Percentiles rank a stretch among this genome's conserved stretches.
These are phyloP conservation scores for Lipomyces chichibuensis DNA, from an alignment of 805 yeast genomes.

Conservation along the genomic window DNA sequence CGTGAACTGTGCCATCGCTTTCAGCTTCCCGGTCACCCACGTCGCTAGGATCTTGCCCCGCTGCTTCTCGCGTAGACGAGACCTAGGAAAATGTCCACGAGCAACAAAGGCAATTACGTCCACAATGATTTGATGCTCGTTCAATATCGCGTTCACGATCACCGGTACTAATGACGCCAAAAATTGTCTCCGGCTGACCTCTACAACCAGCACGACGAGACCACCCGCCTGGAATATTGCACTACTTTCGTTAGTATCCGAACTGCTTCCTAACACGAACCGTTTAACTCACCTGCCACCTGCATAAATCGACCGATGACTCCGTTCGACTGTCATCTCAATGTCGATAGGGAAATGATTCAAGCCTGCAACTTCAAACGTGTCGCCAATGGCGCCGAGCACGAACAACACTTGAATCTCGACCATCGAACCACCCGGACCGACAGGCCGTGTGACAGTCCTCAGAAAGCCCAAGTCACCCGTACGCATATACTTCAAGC, in stretches of 20 bases:
- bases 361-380: constrained; percentile 88
- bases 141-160: constrained; percentile 74
- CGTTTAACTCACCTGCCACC: constrained; percentile 36
- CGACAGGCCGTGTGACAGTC: constrained; percentile 56
- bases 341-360: constrained; percentile 89
- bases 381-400: constrained; percentile 79
- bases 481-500: constrained; percentile 73
- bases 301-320: constrained; percentile 51
- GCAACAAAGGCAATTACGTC: constrained; percentile 83
- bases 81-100: constrained; percentile 63
- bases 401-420: constrained; percentile 80
- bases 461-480: constrained; percentile 95
- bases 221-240: constrained; percentile 84
- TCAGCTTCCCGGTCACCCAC: constrained; percentile 58
- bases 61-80: constrained; percentile 75
- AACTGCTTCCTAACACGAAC: neutral
- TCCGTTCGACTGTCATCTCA: constrained; percentile 64
- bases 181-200: constrained; percentile 54
- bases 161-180: constrained; percentile 81
- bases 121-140: constrained; percentile 76
- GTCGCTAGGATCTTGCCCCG: constrained; percentile 64
- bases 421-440: constrained; percentile 46
- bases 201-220: constrained; percentile 73
- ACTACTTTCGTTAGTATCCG: constrained; percentile 39
- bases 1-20: constrained; percentile 33